A percentile compares a stretch with the other conserved stretches of the same genome.
Evolutionary conservation across 2,329 filamentous ascomycete genomes (phyloP).

Genomic region (Venturia pyrina): DNA sequence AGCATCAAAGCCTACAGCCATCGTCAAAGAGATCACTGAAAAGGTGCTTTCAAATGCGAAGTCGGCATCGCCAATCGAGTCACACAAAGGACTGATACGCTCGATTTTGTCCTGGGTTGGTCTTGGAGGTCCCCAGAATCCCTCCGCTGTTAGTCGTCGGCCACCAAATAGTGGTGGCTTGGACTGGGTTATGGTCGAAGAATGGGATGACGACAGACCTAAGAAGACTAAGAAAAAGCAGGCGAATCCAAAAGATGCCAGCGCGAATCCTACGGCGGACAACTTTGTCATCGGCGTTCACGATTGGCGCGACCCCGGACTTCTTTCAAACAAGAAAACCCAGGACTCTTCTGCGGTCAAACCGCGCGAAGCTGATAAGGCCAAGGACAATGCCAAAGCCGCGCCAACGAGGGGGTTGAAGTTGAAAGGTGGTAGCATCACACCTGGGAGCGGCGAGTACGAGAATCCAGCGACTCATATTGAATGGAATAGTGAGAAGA

Average conservation of each 20-base stretch:
- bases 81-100: conserved; percentile 33
- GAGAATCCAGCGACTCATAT: neutral
- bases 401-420: conserved; percentile 22
- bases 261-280: conserved; percentile 35
- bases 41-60: neutral
- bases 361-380: conserved; percentile 12
- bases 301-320: conserved; percentile 74
- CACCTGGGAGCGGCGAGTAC: conserved; percentile 65
- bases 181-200: conserved; percentile 61
- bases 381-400: conserved; percentile 11
- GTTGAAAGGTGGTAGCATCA: conserved; percentile 56
- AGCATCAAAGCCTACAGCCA: conserved; percentile 21
- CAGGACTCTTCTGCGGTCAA: conserved; percentile 13
- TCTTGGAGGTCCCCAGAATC: conserved; percentile 21
- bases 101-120: conserved; percentile 36
- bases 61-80: neutral
- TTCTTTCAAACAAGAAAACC: conserved; percentile 38
- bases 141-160: conserved; percentile 45
- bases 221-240: conserved; percentile 14
- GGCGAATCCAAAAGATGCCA: conserved; percentile 17
- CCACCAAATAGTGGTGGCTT: conserved; percentile 64
- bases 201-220: conserved; percentile 43
- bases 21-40: conserved; percentile 19
- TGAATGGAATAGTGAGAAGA: neutral
- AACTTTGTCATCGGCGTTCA: conserved; percentile 75